phyloP scores from a whole-genome alignment of 768 basidiomycete species.

The Lentinus tigrinus region DNA sequence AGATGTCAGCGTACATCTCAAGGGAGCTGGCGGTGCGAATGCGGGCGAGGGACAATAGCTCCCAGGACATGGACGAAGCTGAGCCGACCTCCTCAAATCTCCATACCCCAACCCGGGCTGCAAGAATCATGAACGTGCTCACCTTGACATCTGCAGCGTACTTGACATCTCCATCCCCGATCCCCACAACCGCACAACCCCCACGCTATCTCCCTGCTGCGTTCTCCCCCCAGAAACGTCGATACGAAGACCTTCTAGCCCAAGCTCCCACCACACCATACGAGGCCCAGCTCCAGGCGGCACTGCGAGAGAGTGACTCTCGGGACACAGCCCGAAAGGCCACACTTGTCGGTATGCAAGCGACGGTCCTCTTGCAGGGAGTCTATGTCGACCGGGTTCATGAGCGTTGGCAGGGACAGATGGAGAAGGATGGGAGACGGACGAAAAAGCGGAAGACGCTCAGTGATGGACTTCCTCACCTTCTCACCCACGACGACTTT shows the following conservation, averaged over 20 bases:
- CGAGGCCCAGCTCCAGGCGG: neutral
- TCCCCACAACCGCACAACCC: neutral
- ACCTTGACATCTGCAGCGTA: no score
- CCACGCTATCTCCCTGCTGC: neutral
- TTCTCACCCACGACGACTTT: constrained; percentile 26
- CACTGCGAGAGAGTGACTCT: neutral
- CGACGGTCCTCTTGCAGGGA: neutral
- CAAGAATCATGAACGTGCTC: no score
- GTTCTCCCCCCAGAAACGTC: neutral
- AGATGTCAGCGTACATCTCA: neutral
- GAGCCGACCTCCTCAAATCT: no score
- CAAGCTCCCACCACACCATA: neutral
- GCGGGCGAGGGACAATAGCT: no score
- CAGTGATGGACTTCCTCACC: constrained; percentile 24
- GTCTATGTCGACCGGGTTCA: neutral
- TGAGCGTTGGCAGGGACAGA: constrained; percentile 6
- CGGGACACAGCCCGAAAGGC: neutral
- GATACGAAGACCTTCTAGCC: neutral
- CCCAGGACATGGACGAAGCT: no score
- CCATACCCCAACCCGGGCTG: no score
- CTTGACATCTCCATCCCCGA: no score
- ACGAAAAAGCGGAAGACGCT: constrained; percentile 11
- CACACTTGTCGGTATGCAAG: neutral
- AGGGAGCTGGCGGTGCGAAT: neutral
- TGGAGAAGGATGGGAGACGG: constrained; percentile 6